Conservation (phyloP, 2,329 filamentous ascomycete species). For the Teratosphaeria nubilosa region DNA sequence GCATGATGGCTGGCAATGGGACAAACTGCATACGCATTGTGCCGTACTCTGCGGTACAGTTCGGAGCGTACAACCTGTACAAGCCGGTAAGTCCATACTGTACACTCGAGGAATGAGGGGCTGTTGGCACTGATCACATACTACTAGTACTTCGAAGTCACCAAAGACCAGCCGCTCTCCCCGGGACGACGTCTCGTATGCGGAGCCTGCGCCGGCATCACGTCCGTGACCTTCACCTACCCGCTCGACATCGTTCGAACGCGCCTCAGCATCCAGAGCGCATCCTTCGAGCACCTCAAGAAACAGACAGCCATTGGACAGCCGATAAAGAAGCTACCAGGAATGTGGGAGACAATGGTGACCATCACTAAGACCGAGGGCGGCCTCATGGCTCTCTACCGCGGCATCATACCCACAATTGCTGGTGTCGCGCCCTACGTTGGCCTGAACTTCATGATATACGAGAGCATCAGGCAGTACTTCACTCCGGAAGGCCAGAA, state of each 20-base stretch:
- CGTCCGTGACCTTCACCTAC: conserved; percentile 89
- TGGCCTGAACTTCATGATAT: conserved; percentile 96
- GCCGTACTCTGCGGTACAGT: conserved; percentile 95
- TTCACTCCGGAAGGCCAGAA: conserved; percentile 81
- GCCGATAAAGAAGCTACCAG: conserved; percentile 54
- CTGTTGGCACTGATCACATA: neutral
- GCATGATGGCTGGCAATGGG: conserved; percentile 95
- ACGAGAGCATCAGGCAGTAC: conserved; percentile 75
- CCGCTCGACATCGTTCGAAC: conserved; percentile 96
- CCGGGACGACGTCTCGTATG: conserved; percentile 73
- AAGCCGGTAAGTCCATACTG: conserved; percentile 57
- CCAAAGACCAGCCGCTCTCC: conserved; percentile 62
- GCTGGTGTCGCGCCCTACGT: conserved; percentile 95
- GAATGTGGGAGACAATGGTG: conserved; percentile 79
- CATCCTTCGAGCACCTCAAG: conserved; percentile 71
- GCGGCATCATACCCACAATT: conserved; percentile 86
- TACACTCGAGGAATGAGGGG: neutral
- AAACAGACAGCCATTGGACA: conserved; percentile 33
- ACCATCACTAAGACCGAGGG: conserved; percentile 88
- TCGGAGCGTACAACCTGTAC: conserved; percentile 96
- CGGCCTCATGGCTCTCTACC: conserved; percentile 74
- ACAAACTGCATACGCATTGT: conserved; percentile 98
- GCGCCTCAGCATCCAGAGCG: conserved; percentile 87
- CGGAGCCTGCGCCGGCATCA: conserved; percentile 85
- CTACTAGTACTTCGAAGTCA: conserved; percentile 60